A percentile compares a stretch with the other conserved stretches of the same genome.
phyloP scores from a whole-genome alignment of 2,329 filamentous ascomycete genomes.

The Ophiostoma quercus region DNA sequence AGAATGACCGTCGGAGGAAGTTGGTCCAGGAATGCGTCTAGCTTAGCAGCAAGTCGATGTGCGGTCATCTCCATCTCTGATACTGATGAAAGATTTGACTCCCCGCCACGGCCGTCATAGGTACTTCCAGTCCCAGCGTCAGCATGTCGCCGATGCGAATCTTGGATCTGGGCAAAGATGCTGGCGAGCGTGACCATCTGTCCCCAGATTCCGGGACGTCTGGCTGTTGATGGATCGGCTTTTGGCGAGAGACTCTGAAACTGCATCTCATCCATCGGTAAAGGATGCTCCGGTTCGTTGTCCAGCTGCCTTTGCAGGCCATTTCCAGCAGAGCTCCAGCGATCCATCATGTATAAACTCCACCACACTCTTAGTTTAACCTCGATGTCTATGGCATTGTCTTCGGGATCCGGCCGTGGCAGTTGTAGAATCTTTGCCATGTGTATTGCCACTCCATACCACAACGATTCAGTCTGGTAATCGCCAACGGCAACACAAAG shows the following conservation, averaged over 20 bases:
- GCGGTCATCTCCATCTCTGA: conserved; percentile 2
- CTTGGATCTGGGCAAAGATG: conserved; percentile 14
- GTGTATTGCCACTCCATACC: conserved; percentile 15
- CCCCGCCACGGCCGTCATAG: neutral
- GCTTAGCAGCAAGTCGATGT: neutral
- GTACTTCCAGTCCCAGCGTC: neutral
- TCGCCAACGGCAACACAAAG: conserved; percentile 13
- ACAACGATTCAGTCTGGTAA: conserved; percentile 11
- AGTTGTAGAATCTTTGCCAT: conserved; percentile 12
- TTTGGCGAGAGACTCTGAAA: neutral
- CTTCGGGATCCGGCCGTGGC: conserved; percentile 1
- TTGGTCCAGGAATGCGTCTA: conserved; percentile 2
- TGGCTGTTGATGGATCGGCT: neutral
- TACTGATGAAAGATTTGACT: neutral
- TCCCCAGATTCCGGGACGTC: conserved; percentile 4
- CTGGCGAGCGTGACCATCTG: conserved; percentile 7
- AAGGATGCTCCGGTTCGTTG: neutral
- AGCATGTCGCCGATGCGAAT: neutral
- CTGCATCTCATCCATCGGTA: conserved; percentile 13
- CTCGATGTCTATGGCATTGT: neutral
- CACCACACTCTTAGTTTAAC: neutral
- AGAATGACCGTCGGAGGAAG: neutral
- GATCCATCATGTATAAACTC: conserved; percentile 16
- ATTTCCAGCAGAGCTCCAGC: conserved; percentile 14
- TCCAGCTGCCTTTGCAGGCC: conserved; percentile 9